Evolutionary conservation across 371 early-diverging fungal species (phyloP).

Genomic region (Capillidium rhysosporum): DNA sequence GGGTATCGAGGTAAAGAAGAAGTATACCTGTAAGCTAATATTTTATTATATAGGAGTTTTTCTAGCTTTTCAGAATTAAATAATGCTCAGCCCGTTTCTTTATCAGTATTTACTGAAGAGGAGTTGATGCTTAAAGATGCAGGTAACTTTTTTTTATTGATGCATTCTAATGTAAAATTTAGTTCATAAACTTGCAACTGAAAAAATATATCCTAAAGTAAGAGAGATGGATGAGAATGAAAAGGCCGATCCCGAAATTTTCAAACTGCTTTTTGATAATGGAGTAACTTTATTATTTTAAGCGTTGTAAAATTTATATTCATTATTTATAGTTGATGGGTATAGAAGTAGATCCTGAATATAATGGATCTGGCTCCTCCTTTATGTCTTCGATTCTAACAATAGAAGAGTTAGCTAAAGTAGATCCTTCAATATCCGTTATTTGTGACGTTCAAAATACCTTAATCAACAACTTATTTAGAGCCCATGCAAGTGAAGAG

Average conservation of each 20-base stretch:
- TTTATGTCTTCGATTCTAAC: constrained; percentile 84
- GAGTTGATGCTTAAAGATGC: constrained; percentile 54
- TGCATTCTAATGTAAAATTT: background rate
- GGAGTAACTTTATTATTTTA: constrained; percentile 35
- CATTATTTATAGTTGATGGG: constrained; percentile 65
- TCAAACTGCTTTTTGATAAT: constrained; percentile 76
- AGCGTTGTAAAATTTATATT: background rate
- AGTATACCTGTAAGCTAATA: no score
- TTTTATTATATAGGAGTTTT: no score
- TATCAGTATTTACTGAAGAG: constrained; percentile 62
- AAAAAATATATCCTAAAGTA: constrained; percentile 71
- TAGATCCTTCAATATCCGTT: constrained; percentile 86
- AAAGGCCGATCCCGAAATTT: constrained; percentile 46
- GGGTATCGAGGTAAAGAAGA: no score
- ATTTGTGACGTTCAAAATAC: constrained; percentile 97
- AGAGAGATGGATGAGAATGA: constrained; percentile 86
- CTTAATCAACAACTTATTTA: constrained; percentile 85
- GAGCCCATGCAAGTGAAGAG: constrained; percentile 53
- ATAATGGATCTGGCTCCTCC: constrained; percentile 67
- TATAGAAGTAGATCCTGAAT: constrained; percentile 68
- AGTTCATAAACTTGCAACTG: constrained; percentile 74
- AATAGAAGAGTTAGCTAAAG: constrained; percentile 89
- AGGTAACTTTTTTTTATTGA: constrained; percentile 18
- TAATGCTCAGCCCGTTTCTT: constrained; percentile 16
- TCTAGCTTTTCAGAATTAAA: no score